Evolutionary conservation across 2,329 filamentous ascomycete species (phyloP).

Genomic region (Fusarium verticillioides): DNA sequence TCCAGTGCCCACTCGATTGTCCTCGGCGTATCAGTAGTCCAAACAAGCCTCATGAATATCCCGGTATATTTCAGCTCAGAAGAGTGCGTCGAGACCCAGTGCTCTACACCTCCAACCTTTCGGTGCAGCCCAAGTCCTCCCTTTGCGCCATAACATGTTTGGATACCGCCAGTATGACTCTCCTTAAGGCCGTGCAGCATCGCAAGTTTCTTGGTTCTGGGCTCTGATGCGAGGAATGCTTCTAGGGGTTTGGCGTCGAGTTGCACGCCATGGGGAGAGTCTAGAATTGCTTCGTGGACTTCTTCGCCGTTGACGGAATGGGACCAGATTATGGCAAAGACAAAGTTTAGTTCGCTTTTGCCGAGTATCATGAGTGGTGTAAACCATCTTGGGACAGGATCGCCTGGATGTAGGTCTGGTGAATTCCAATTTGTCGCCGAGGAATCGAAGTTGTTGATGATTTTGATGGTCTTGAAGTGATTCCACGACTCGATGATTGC

Average conservation of each 20-base stretch:
- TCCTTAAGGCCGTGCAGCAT: slow-evolving; percentile 43
- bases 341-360: slow-evolving; percentile 31
- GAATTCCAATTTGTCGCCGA: slow-evolving; percentile 24
- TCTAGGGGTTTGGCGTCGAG: slow-evolving; percentile 30
- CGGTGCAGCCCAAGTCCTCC: slow-evolving; percentile 34
- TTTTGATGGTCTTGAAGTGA: slow-evolving; percentile 35
- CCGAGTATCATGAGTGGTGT: slow-evolving; percentile 33
- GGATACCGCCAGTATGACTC: slow-evolving; percentile 1
- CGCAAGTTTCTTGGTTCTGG: slow-evolving; percentile 37
- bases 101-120: slow-evolving; percentile 31
- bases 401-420: slow-evolving; percentile 34
- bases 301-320: slow-evolving; percentile 17
- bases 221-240: slow-evolving; percentile 32
- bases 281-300: slow-evolving; percentile 35
- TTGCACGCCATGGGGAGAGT: slow-evolving; percentile 36
- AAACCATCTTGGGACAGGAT: slow-evolving; percentile 37
- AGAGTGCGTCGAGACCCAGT: slow-evolving; percentile 38
- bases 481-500: slow-evolving; percentile 22
- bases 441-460: slow-evolving; percentile 12
- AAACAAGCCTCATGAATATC: slow-evolving; percentile 22
- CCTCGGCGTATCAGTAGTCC: slow-evolving; percentile 24
- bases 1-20: slow-evolving; percentile 37
- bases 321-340: slow-evolving; percentile 37
- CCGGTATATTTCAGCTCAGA: slow-evolving; percentile 26
- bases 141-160: slow-evolving; percentile 28